These are phyloP conservation scores for Ascochyta koolunga DNA, from an alignment of 2,329 filamentous ascomycete species.

Conservation along the genomic window DNA sequence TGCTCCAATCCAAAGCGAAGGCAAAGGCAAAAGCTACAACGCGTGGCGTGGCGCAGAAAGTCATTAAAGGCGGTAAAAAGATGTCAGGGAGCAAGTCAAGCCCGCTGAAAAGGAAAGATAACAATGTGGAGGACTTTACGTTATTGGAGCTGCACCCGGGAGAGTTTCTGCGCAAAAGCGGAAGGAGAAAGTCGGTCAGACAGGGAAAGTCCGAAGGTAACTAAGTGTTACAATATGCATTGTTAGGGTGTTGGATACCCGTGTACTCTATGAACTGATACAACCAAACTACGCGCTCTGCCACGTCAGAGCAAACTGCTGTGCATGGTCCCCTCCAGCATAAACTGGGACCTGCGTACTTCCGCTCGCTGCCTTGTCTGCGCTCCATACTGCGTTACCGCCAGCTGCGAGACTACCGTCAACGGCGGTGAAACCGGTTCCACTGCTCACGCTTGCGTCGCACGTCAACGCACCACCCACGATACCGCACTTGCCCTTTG, in stretches of 20 bases:
- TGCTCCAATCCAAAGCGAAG: not conserved
- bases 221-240: not conserved
- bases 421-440: conserved; percentile 50
- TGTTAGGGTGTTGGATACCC: conserved; percentile 8
- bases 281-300: conserved; percentile 29
- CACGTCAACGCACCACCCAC: conserved; percentile 62
- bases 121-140: conserved; percentile 4
- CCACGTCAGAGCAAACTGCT: conserved; percentile 48
- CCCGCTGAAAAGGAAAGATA: not conserved
- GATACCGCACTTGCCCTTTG: conserved; percentile 59
- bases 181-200: conserved; percentile 4
- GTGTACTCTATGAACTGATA: not conserved
- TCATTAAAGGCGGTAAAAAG: not conserved
- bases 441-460: conserved; percentile 53
- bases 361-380: conserved; percentile 51
- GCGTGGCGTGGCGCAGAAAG: conserved; percentile 5
- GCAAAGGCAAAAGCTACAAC: not conserved
- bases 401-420: conserved; percentile 47
- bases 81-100: not conserved
- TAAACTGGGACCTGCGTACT: conserved; percentile 55
- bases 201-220: not conserved
- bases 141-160: conserved; percentile 6
- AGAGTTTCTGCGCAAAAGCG: not conserved
- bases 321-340: conserved; percentile 41
- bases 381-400: conserved; percentile 51